These are phyloP conservation scores for Candida sojae DNA, from an alignment of 1,139 yeast genomes.

Conservation along the genomic window DNA sequence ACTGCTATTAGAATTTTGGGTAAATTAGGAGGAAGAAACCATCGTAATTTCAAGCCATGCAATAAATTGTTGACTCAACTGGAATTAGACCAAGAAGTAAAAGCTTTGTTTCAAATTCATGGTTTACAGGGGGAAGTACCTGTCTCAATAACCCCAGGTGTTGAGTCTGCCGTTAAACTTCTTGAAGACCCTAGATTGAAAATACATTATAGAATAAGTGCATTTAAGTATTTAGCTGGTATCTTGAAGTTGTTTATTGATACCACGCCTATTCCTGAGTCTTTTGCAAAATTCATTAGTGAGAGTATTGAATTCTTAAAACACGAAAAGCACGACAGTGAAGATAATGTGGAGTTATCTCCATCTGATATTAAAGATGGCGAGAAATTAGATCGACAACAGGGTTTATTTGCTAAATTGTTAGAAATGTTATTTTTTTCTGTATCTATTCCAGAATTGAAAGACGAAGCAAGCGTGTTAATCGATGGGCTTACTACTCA, in stretches of 20 bases:
- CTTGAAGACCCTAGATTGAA: slow-evolving; percentile 70
- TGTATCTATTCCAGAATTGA: slow-evolving; percentile 73
- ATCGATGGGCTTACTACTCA: slow-evolving; percentile 75
- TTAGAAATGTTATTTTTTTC: slow-evolving; percentile 74
- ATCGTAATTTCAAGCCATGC: slow-evolving; percentile 79
- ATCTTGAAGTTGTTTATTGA: slow-evolving; percentile 72
- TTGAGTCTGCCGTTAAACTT: slow-evolving; percentile 68
- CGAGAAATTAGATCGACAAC: slow-evolving; percentile 58
- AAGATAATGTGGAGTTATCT: slow-evolving; percentile 32
- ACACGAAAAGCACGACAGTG: slow-evolving; percentile 39
- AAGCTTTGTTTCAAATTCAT: slow-evolving; percentile 68
- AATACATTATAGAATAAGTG: slow-evolving; percentile 70
- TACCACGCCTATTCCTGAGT: slow-evolving; percentile 60
- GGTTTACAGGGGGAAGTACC: slow-evolving; percentile 66
- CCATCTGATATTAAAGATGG: slow-evolving; percentile 49
- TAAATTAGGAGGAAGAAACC: slow-evolving; percentile 93
- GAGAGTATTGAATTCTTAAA: slow-evolving; percentile 51
- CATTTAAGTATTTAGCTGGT: slow-evolving; percentile 70
- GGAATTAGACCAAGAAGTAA: slow-evolving; percentile 65
- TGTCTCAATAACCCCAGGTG: slow-evolving; percentile 79
- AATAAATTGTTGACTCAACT: slow-evolving; percentile 58
- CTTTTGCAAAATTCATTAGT: slow-evolving; percentile 46
- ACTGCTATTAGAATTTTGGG: slow-evolving; percentile 92
- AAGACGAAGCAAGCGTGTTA: slow-evolving; percentile 63
- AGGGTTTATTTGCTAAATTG: slow-evolving; percentile 57